Conservation (phyloP, 257 asterid genomes). For the Penstemon eatonii region DNA sequence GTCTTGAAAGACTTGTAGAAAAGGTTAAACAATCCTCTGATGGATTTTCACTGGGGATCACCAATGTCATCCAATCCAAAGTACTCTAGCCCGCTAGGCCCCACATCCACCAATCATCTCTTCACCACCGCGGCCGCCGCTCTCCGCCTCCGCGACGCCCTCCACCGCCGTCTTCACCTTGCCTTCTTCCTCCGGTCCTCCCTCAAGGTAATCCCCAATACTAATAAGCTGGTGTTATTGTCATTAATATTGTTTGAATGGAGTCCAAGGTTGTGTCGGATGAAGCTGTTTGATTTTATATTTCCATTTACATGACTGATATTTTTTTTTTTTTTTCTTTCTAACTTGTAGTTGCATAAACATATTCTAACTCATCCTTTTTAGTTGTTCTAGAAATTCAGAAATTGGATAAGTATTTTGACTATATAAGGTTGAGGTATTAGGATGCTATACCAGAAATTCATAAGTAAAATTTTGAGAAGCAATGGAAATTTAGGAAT, state of each 20-base stretch:
- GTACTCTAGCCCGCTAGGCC: slow-evolving; percentile 36
- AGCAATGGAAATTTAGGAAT: slow-evolving; percentile 5
- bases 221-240: neutral
- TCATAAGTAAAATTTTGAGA: slow-evolving; percentile 5
- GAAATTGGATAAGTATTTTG: slow-evolving; percentile 3
- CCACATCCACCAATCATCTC: slow-evolving; percentile 42
- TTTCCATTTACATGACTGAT: neutral
- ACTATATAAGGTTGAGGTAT: neutral
- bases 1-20: neutral
- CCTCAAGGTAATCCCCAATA: slow-evolving; percentile 44
- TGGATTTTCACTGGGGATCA: slow-evolving; percentile 16
- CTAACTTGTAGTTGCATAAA: neutral
- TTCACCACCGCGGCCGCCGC: slow-evolving; percentile 55
- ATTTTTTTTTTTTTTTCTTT: neutral
- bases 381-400: neutral
- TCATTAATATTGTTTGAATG: too few relatives aligned
- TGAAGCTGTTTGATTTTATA: neutral
- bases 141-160: slow-evolving; percentile 57
- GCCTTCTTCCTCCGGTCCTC: slow-evolving; percentile 48
- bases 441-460: neutral
- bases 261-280: too few relatives aligned
- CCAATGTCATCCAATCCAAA: slow-evolving; percentile 51
- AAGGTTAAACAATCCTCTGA: neutral
- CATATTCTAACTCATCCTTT: neutral
- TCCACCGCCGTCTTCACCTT: slow-evolving; percentile 55